Conservation (phyloP, 768 basidiomycete genomes). For the Pleurotus platypus region DNA sequence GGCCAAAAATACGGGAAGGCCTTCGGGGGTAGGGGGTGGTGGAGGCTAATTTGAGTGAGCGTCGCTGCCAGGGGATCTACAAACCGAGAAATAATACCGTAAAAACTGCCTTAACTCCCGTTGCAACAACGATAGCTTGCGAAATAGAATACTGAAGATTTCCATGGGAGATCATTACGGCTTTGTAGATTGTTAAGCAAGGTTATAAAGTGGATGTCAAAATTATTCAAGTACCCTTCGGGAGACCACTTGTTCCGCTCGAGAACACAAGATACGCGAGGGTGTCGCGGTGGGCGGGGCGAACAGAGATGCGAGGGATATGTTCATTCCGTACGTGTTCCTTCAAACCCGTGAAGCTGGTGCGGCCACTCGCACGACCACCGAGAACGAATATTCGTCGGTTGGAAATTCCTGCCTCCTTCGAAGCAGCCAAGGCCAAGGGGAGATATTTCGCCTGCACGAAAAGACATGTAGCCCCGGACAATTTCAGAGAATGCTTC, state of each 20-base stretch:
- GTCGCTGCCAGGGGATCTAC: not conserved
- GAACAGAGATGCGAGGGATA: conserved; percentile 37
- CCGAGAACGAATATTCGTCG: conserved; percentile 48
- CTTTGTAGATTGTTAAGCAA: conserved; percentile 27
- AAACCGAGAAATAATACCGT: conserved; percentile 23
- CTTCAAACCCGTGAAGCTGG: conserved; percentile 40
- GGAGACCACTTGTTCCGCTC: conserved; percentile 73
- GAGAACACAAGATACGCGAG: conserved; percentile 73
- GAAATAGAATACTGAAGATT: conserved; percentile 47
- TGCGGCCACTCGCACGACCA: conserved; percentile 34
- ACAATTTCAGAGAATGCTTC: conserved; percentile 42
- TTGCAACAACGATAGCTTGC: conserved; percentile 30
- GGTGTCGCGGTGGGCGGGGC: conserved; percentile 45
- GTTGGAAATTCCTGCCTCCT: conserved; percentile 28
- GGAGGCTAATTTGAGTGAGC: conserved; percentile 28
- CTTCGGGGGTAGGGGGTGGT: conserved; percentile 35
- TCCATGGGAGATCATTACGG: conserved; percentile 69
- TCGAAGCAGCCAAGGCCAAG: conserved; percentile 34
- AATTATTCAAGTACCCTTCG: conserved; percentile 49
- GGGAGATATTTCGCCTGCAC: conserved; percentile 43
- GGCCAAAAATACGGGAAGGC: conserved; percentile 45
- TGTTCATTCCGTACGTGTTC: conserved; percentile 29
- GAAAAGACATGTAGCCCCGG: conserved; percentile 50
- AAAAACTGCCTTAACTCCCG: conserved; percentile 29
- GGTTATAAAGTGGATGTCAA: not conserved